Evolutionary conservation across 192 early-diverging fungal species (phyloP).

Genomic region (Umbelopsis vinacea): DNA sequence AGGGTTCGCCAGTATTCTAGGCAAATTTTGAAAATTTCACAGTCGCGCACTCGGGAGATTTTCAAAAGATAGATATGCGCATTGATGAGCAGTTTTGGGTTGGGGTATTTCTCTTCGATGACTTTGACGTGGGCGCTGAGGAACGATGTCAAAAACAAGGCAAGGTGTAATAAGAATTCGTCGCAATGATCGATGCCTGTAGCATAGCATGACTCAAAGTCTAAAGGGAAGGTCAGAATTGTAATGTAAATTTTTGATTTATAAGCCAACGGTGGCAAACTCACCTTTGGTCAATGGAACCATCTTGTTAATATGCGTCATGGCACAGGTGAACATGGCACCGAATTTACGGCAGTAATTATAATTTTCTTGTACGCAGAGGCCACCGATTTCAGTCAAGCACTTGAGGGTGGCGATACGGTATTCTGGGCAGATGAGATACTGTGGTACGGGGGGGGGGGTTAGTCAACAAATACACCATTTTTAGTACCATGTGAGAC

Average conservation of each 20-base stretch:
- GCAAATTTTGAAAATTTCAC: slow-evolving; percentile 98
- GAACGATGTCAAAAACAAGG: slow-evolving; percentile 89
- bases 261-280: background rate
- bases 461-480: background rate
- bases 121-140: slow-evolving; percentile 84
- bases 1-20: slow-evolving; percentile 97
- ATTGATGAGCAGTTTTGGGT: slow-evolving; percentile 60
- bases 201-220: slow-evolving; percentile 83
- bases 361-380: slow-evolving; percentile 81
- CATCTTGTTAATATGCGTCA: slow-evolving; percentile 69
- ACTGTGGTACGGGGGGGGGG: slow-evolving; percentile 44
- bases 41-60: slow-evolving; percentile 91
- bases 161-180: slow-evolving; percentile 95
- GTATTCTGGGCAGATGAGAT: slow-evolving; percentile 81
- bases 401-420: slow-evolving; percentile 95
- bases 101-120: slow-evolving; percentile 37
- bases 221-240: slow-evolving; percentile 43
- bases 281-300: slow-evolving; percentile 71
- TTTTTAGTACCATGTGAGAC: background rate
- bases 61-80: slow-evolving; percentile 91
- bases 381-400: slow-evolving; percentile 92
- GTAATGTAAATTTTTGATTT: no score
- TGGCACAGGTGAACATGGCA: slow-evolving; percentile 82
- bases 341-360: slow-evolving; percentile 84
- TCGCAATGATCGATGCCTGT: slow-evolving; percentile 85